Evolutionary conservation across 768 basidiomycete genomes (phyloP).

Genomic region (Termitomyces sp.): DNA sequence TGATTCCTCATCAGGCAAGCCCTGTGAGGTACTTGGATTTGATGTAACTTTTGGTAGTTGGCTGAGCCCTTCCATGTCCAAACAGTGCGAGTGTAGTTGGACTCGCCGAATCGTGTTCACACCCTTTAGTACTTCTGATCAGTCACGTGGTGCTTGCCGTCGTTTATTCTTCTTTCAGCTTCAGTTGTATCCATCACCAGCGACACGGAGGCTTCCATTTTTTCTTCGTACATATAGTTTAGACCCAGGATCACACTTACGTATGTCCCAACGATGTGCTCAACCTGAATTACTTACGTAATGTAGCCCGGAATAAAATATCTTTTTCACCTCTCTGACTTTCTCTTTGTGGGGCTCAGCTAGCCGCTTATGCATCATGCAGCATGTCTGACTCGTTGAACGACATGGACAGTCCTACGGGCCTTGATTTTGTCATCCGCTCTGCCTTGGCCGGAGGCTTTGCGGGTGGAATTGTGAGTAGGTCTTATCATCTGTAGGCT

Average conservation of each 20-base stretch:
- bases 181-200: no score
- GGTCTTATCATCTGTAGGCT: background rate
- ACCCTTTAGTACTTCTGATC: no score
- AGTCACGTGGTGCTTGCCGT: no score
- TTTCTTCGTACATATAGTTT: no score
- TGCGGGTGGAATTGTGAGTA: background rate
- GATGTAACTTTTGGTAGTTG: slow-evolving; percentile 2
- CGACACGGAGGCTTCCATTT: no score
- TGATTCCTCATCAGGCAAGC: background rate
- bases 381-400: background rate
- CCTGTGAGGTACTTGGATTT: slow-evolving; percentile 1
- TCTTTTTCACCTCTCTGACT: no score
- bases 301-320: no score
- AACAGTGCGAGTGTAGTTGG: no score
- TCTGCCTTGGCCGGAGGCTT: slow-evolving; percentile 1
- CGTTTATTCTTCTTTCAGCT: no score
- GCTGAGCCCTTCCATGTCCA: slow-evolving; percentile 7
- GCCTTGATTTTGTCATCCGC: background rate
- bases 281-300: background rate
- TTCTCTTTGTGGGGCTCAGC: background rate
- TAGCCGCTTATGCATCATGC: background rate
- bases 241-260: no score
- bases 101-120: no score
- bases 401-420: background rate
- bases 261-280: no score